A percentile compares a stretch with the other conserved stretches of the same genome.
phyloP scores from a whole-genome alignment of 2,329 filamentous ascomycete genomes.

The Furcasterigmium sp. region DNA sequence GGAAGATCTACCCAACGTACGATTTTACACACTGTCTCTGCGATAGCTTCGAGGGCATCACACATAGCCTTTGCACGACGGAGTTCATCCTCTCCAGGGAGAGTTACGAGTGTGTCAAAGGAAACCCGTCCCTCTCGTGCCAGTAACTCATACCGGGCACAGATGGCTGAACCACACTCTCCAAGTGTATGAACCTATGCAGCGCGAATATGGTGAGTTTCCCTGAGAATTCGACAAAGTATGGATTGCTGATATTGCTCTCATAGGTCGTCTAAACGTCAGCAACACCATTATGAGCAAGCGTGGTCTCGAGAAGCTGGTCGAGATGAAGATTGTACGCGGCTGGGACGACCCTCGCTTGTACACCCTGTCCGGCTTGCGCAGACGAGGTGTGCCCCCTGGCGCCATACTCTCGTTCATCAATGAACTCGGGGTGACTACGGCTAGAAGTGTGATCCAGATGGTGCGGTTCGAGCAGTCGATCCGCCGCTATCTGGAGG shows the following conservation, averaged over 20 bases:
- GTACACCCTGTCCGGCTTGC: slow-evolving; percentile 80
- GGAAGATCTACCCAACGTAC: slow-evolving; percentile 94
- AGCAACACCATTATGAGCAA: too few relatives aligned
- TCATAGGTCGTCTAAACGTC: too few relatives aligned
- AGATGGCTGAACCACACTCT: slow-evolving; percentile 80
- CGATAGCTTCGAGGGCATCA: slow-evolving; percentile 88
- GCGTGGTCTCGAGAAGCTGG: slow-evolving; percentile 75
- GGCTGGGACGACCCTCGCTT: slow-evolving; percentile 90
- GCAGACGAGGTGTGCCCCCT: slow-evolving; percentile 79
- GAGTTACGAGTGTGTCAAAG: slow-evolving; percentile 94
- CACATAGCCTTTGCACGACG: slow-evolving; percentile 87
- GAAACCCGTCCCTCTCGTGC: too few relatives aligned
- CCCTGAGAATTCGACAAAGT: too few relatives aligned
- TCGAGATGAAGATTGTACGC: slow-evolving; percentile 69
- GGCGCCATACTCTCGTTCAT: slow-evolving; percentile 86
- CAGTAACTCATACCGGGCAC: too few relatives aligned
- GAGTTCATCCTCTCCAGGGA: slow-evolving; percentile 83
- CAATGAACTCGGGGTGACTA: slow-evolving; percentile 80
- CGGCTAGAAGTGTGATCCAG: slow-evolving; percentile 71
- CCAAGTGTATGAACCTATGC: slow-evolving; percentile 86
- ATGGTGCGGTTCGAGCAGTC: slow-evolving; percentile 79
- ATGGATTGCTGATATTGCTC: too few relatives aligned
- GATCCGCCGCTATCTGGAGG: slow-evolving; percentile 81
- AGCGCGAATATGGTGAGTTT: slow-evolving; percentile 75
- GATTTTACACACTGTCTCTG: slow-evolving; percentile 89